Conservation (phyloP, 164 flowering plant species). For the Magnolia officinalis region DNA sequence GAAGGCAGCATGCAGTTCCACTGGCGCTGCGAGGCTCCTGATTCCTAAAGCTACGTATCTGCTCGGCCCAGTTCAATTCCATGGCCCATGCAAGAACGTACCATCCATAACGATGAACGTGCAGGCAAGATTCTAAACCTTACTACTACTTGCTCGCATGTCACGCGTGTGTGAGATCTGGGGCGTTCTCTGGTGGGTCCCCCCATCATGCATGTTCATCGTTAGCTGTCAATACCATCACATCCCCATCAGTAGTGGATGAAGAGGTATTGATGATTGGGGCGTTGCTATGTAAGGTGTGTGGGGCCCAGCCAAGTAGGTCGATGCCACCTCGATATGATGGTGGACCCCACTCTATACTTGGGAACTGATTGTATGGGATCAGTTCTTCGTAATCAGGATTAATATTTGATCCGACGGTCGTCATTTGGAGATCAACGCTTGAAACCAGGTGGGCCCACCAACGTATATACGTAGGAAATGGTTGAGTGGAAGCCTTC, state of each 20-base stretch:
- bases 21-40: conserved; percentile 22
- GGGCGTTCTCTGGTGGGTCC: too few relatives aligned
- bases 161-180: too few relatives aligned
- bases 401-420: neutral
- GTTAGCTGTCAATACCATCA: neutral
- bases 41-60: conserved; percentile 48
- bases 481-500: too few relatives aligned
- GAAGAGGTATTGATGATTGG: neutral
- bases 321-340: too few relatives aligned
- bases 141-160: neutral
- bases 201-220: neutral
- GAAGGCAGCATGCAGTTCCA: conserved; percentile 43
- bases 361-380: too few relatives aligned
- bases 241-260: neutral
- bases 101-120: conserved; percentile 29
- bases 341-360: too few relatives aligned
- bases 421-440: too few relatives aligned
- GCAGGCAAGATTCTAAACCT: conserved; percentile 27
- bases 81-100: conserved; percentile 55
- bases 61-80: conserved; percentile 49
- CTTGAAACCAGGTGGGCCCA: too few relatives aligned
- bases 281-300: too few relatives aligned
- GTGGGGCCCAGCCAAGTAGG: too few relatives aligned
- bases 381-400: neutral
- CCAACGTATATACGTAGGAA: too few relatives aligned